Base-by-base conservation (phyloP, 2,329 filamentous ascomycete species). In the Calonectria hongkongensis region DNA sequence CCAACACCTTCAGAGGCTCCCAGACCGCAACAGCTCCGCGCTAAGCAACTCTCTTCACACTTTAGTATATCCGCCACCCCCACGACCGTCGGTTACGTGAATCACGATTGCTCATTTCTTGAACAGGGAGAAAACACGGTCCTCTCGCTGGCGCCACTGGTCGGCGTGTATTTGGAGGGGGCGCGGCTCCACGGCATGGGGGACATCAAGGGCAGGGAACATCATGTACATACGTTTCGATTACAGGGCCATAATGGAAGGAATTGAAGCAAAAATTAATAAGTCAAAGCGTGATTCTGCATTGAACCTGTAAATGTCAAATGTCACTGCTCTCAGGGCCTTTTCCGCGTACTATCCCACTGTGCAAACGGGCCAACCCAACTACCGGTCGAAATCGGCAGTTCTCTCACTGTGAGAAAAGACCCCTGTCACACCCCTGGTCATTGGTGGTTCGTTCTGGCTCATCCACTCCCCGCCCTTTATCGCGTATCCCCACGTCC, bases 381-480 rank as follows among this genome's bases (percentile, higher is more conserved):
- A 58, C 33, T 4, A 7, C 54, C 13, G n/a, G 25, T 21, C 1
- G 5, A 21, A 41, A 21, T 21, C 12, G 28, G 33, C 33, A 8
- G 5, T 3, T 15, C 18, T 58, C 54, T 58, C 54, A 58, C 54
- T 16, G 54, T 58, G 54, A 58, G 54, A 58, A 58, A 58, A 25
- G 33, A 58, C 39, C 54, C 54, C 54, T 58, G 54, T 58, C 54
- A 9, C 12, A 8, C 2, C 54, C 54, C 54, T 58, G 54, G 33
- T 58, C 54, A 8, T 6, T 16, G 36, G 54, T 21, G 7, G 54
- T 58, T 41, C n/a, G 21, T 58, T 39, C 33, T 39, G 36, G 54
- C 36, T 58, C n/a, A 33, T 58, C 54, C 54, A 58, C 54, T 15
- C 28, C 6, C 51, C n/a, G 18, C 28, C 10, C 33, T 30, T 36